Percentiles rank a stretch among this genome's conserved stretches.
Evolutionary conservation across 306 rosid genomes (phyloP).

Genomic region (Glycine tomentella): DNA sequence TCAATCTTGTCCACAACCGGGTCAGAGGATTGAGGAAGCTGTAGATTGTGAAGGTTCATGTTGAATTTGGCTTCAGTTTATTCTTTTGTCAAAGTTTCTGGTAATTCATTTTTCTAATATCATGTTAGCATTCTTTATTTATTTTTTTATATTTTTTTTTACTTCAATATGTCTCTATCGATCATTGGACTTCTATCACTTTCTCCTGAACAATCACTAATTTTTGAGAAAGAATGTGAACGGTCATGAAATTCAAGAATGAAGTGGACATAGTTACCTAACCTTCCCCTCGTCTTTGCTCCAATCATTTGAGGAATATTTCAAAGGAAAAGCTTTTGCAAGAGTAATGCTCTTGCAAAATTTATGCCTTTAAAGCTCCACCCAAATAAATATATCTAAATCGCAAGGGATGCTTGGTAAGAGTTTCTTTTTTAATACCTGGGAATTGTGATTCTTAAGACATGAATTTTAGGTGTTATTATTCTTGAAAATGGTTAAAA

Average conservation of each 20-base stretch:
- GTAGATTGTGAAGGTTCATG: constrained; percentile 67
- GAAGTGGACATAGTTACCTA: background rate
- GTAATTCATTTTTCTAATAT: constrained; percentile 68
- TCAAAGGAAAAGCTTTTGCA: no score
- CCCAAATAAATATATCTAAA: no score
- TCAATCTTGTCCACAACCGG: constrained; percentile 52
- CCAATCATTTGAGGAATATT: no score
- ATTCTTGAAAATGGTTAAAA: no score
- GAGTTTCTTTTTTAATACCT: no score
- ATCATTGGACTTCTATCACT: constrained; percentile 50
- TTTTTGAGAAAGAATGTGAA: constrained; percentile 57
- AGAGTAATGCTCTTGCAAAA: no score
- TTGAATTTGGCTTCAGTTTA: constrained; percentile 56
- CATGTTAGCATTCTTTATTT: constrained; percentile 37
- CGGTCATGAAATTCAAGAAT: constrained; percentile 50
- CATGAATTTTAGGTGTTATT: no score
- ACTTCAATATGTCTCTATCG: constrained; percentile 47
- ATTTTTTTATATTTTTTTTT: no score
- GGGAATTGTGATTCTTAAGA: no score
- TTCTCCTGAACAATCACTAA: constrained; percentile 52
- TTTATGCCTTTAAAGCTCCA: no score
- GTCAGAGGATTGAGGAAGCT: constrained; percentile 56
- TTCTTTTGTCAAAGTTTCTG: constrained; percentile 56
- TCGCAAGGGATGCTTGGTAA: no score
- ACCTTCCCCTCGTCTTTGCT: no score